Evolutionary conservation across 768 basidiomycete species (phyloP), one percentile per base, ranked within the genome.

Genomic region (Kwoniella bestiolae): DNA sequence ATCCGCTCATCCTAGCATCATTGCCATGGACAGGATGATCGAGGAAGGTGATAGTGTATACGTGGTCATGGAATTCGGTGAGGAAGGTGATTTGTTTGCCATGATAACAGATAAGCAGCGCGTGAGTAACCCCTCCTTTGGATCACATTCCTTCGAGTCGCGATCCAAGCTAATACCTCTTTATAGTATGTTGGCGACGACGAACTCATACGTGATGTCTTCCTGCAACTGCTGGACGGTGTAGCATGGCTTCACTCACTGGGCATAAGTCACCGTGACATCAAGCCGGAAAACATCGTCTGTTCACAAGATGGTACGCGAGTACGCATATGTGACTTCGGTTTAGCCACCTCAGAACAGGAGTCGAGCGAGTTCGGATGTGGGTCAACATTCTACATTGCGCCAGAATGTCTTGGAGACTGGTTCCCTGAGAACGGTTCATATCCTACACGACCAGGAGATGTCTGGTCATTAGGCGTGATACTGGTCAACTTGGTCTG

Each of bases 391-490:
- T 81, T 79, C 67, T 80, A 80, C 72, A 80, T 80, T 57, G 75
- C 77, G 16, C 79, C 78, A 8, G 84, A 84, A 69, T 84, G 83
- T 65, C 82, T 82, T 67, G 89, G 90, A 12, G 89, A 59, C 69
- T 79, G 62, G 70, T 67, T 84, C 74, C 87, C 81, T 45, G 68
- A 74, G 3, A 71, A 74, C 45, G 63, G 57, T 83, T 75, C 87
- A 7, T 84, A 99, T 82, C 91, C 91, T 12, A 92, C 75, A 9
- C 85, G 87, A 72, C 86, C 86, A 76, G 96, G 95, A 79, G 95
- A 99, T 80, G 86, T 97, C 69, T 99, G 95, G 95, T 94, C 94
- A 11, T 84, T 97, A 46, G 94, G 93, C 32, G 92, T 95, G 81
- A 66, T 83, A 83, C 63, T 84, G 82, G 84, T 89, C 69, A 92